Conservation (phyloP, 1,284 basidiomycete species). For the Thelephora terrestris region DNA sequence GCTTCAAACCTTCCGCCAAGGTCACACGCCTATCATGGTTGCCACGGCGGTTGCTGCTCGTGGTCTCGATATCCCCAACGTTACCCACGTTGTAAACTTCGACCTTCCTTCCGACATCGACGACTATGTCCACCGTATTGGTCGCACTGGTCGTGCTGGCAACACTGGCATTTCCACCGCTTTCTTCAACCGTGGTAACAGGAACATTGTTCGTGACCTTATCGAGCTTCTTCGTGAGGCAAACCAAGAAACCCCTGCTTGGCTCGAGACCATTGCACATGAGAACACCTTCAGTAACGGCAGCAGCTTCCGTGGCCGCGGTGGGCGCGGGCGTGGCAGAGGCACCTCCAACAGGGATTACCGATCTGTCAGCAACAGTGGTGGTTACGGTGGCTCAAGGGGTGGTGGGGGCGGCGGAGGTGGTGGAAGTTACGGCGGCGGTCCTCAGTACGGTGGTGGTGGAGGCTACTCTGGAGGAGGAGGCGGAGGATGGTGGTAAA, state of each 20-base stretch:
- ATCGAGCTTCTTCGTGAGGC: slow-evolving; percentile 93
- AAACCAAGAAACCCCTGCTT: slow-evolving; percentile 91
- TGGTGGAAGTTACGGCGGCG: slow-evolving; percentile 30
- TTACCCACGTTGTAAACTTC: slow-evolving; percentile 98
- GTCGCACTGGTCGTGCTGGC: slow-evolving; percentile 98
- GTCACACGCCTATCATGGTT: slow-evolving; percentile 92
- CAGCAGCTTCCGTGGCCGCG: slow-evolving; percentile 41
- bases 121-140: slow-evolving; percentile 97
- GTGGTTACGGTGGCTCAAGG: slow-evolving; percentile 22
- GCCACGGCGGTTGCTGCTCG: slow-evolving; percentile 98
- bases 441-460: slow-evolving; percentile 22
- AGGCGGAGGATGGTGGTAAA: slow-evolving; percentile 13
- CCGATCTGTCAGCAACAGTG: slow-evolving; percentile 33
- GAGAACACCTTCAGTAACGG: slow-evolving; percentile 72
- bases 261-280: slow-evolving; percentile 82
- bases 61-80: slow-evolving; percentile 99
- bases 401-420: slow-evolving; percentile 28
- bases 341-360: slow-evolving; percentile 39
- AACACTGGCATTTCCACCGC: slow-evolving; percentile 95
- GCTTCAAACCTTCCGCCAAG: slow-evolving; percentile 90
- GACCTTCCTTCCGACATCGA: slow-evolving; percentile 99
- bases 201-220: slow-evolving; percentile 86
- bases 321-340: slow-evolving; percentile 42
- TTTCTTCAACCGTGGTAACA: slow-evolving; percentile 90
- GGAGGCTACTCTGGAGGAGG: slow-evolving; percentile 21